These are phyloP conservation scores for Pachyrhizus erosus DNA, from an alignment of 306 rosid genomes.

Conservation along the genomic window DNA sequence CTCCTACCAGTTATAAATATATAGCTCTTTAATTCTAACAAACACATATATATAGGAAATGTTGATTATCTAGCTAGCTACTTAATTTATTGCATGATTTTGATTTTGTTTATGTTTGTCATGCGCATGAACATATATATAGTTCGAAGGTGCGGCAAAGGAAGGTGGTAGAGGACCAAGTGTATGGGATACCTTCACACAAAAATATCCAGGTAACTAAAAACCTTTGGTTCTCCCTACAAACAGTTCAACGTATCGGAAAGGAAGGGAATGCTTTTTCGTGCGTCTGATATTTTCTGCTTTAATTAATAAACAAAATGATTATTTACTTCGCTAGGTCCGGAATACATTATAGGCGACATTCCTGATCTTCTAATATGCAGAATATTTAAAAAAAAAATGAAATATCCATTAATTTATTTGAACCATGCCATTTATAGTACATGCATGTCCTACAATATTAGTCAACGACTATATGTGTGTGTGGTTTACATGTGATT, in stretches of 20 bases:
- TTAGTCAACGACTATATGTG: neutral
- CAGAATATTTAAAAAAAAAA: no score
- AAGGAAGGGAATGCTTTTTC: neutral
- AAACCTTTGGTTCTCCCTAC: no score
- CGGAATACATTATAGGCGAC: no score
- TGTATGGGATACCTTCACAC: constrained; percentile 3
- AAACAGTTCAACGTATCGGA: no score
- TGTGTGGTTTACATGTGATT: no score
- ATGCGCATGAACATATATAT: neutral
- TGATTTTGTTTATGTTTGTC: neutral
- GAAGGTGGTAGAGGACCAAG: constrained; percentile 14
- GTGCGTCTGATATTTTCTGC: no score
- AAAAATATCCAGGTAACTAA: neutral
- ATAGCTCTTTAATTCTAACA: neutral
- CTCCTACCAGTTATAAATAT: neutral
- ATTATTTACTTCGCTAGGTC: no score
- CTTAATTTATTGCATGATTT: neutral
- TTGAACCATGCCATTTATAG: no score
- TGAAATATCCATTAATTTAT: no score
- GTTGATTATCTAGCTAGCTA: neutral
- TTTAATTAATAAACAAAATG: no score
- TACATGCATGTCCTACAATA: no score
- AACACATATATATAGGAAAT: neutral
- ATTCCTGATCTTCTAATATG: no score
- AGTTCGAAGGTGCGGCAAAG: constrained; percentile 14